A percentile compares a stretch with the other conserved stretches of the same genome.
These are phyloP conservation scores for Carex scoparia DNA, from an alignment of 176 grass and related monocot species.

Conservation along the genomic window DNA sequence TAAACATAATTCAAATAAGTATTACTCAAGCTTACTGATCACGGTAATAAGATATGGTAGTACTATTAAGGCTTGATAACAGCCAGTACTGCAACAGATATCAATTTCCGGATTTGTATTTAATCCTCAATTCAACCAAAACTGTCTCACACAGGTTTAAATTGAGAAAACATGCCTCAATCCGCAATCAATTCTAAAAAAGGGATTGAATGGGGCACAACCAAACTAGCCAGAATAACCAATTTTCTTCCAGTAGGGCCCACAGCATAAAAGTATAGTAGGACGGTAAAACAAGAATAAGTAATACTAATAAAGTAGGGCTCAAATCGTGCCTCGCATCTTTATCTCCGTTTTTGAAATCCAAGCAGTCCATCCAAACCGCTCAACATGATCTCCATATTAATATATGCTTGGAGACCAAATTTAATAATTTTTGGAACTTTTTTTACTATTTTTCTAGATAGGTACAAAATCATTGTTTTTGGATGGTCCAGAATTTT, in stretches of 20 bases:
- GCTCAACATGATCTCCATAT: too few species aligned
- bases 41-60: not conserved
- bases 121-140: not conserved
- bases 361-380: too few species aligned
- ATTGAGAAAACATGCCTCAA: not conserved
- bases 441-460: too few species aligned
- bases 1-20: conserved; percentile 22
- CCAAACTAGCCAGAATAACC: not conserved
- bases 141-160: not conserved
- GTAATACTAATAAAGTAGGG: not conserved
- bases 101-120: not conserved
- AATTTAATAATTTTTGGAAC: too few species aligned
- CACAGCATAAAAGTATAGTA: not conserved
- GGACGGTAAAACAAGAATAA: not conserved
- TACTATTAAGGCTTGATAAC: not conserved
- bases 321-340: too few species aligned
- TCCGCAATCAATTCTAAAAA: not conserved
- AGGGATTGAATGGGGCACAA: not conserved
- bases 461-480: too few species aligned
- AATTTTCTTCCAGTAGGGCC: not conserved
- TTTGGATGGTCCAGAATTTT: too few species aligned
- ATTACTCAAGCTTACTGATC: not conserved
- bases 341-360: too few species aligned
- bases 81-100: not conserved
- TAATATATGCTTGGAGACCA: too few species aligned